These are phyloP conservation scores for Solanum megistacrolobum DNA, from an alignment of 257 asterid species.

Conservation along the genomic window DNA sequence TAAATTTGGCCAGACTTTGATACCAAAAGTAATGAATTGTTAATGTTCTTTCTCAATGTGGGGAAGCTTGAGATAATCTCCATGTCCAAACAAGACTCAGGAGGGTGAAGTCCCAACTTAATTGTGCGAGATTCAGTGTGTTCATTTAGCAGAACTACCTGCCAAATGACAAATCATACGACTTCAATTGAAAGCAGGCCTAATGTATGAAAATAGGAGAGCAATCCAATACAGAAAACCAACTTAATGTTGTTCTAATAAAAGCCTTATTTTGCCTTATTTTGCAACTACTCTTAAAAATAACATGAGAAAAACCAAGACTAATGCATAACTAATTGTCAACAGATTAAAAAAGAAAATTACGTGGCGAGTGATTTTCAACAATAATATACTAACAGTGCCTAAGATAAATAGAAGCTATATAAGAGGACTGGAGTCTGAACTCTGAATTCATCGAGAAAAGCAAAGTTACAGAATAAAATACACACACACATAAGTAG, in stretches of 20 bases:
- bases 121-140: constrained; percentile 69
- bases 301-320: not conserved
- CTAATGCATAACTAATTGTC: not conserved
- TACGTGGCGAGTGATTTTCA: not conserved
- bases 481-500: not conserved
- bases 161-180: constrained; percentile 17
- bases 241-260: not conserved
- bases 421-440: not conserved
- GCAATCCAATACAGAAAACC: not conserved
- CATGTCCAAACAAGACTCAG: constrained; percentile 55
- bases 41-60: constrained; percentile 41
- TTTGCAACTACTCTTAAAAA: not conserved
- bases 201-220: not conserved
- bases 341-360: not conserved
- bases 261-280: not conserved
- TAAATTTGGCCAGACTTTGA: constrained; percentile 63
- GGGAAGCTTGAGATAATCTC: constrained; percentile 49
- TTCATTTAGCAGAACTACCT: constrained; percentile 83
- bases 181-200: not conserved
- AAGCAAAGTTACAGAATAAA: not conserved
- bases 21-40: constrained; percentile 48
- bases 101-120: constrained; percentile 59
- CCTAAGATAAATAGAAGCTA: not conserved
- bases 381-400: not conserved
- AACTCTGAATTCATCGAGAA: not conserved